These are phyloP conservation scores for Chionographis japonica DNA, from an alignment of 106 monocot species.

Conservation along the genomic window DNA sequence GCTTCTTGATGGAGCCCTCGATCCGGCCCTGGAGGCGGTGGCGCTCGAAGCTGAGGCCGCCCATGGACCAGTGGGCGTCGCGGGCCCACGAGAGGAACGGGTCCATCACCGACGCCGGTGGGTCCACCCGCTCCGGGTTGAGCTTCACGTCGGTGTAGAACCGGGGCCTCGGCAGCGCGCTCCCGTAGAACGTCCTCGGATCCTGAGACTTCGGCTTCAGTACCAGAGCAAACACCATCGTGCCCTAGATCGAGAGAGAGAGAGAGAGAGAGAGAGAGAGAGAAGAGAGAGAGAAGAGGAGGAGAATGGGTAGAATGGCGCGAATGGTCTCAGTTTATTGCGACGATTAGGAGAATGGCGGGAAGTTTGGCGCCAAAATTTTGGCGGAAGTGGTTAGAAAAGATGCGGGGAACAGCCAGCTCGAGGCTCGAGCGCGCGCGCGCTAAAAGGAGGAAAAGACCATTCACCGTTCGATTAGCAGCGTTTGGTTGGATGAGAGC, in stretches of 20 bases:
- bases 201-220: conserved; percentile 1
- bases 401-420: no score
- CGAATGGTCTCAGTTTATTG: no score
- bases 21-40: conserved; percentile 75
- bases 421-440: no score
- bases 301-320: background rate
- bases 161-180: conserved; percentile 67
- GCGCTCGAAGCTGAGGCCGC: conserved; percentile 68
- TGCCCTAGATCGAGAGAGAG: background rate
- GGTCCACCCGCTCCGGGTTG: conserved; percentile 48
- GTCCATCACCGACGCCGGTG: conserved; percentile 47
- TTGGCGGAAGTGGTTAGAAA: no score
- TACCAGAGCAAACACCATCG: conserved; percentile 56
- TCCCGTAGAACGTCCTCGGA: conserved; percentile 80
- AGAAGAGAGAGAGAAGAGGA: conserved; percentile 9
- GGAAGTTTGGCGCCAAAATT: no score
- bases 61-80: conserved; percentile 94
- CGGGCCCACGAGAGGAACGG: conserved; percentile 70
- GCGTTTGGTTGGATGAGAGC: no score
- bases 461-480: no score
- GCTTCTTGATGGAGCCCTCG: conserved; percentile 68
- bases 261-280: background rate
- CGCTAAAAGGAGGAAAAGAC: no score
- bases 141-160: conserved; percentile 46
- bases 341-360: no score